Evolutionary conservation across 2,329 filamentous ascomycete genomes (phyloP).

Genomic region (Chrysosporium keratinophilum): DNA sequence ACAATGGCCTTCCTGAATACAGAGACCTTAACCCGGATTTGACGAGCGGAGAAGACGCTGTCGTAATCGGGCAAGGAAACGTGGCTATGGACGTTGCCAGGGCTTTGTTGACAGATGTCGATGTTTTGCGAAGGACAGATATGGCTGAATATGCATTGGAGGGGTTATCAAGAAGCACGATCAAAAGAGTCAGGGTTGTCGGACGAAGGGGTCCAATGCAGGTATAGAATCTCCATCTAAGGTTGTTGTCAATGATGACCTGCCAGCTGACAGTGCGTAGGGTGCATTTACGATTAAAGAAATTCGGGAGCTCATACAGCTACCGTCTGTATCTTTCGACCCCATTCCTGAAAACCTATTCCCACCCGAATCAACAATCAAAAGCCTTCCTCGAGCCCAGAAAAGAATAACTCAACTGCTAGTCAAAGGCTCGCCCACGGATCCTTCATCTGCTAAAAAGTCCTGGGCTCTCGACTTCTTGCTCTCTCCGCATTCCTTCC

Average conservation of each 20-base stretch:
- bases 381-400: slow-evolving; percentile 61
- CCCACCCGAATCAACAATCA: slow-evolving; percentile 50
- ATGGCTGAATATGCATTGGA: slow-evolving; percentile 78
- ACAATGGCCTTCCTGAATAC: slow-evolving; percentile 86
- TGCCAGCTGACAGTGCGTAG: slow-evolving; percentile 33
- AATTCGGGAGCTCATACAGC: slow-evolving; percentile 71
- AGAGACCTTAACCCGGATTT: slow-evolving; percentile 63
- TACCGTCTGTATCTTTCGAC: slow-evolving; percentile 61
- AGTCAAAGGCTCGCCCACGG: slow-evolving; percentile 56
- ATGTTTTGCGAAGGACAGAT: slow-evolving; percentile 68
- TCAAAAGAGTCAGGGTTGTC: slow-evolving; percentile 75
- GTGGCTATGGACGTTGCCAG: slow-evolving; percentile 89
- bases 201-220: slow-evolving; percentile 83
- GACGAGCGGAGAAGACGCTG: slow-evolving; percentile 63
- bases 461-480: slow-evolving; percentile 82
- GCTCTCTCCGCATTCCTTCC: slow-evolving; percentile 63
- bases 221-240: slow-evolving; percentile 37
- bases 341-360: slow-evolving; percentile 57
- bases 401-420: slow-evolving; percentile 73
- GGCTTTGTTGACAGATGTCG: slow-evolving; percentile 67
- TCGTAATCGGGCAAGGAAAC: slow-evolving; percentile 90
- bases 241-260: background rate
- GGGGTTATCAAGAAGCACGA: slow-evolving; percentile 57
- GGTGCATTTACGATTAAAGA: slow-evolving; percentile 95
- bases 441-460: slow-evolving; percentile 44